Evolutionary conservation across 2,329 filamentous ascomycete genomes (phyloP), one percentile per base, ranked within the genome.

Genomic region (Fusarium pseudonygamai): DNA sequence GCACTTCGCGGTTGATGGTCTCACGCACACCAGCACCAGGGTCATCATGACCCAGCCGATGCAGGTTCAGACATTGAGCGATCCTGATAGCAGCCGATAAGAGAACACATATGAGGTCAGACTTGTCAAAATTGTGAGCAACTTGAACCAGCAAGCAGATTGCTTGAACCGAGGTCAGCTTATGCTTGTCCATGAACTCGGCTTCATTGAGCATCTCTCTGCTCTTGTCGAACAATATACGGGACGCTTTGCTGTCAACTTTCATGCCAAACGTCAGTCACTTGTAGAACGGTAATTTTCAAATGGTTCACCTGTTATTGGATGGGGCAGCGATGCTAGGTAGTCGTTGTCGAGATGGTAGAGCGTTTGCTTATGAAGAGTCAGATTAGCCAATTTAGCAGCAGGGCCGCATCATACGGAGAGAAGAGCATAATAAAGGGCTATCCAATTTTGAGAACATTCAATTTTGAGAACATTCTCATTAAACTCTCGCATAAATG

Each of bases 141-240:
- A 62, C 57, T 3, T 64, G 61, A 0, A 64, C 61, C 15, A 64
- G 11, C 12, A 64, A 24, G 12, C 61, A 62, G 1, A 52, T 39
- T 1, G 45, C n/a, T 37, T 64, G 61, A 2, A 62, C 57, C 0
- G 61, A 52, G 0, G 57, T 16, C 14, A 64, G 8, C 13, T 42
- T 62, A n/a, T 64, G 61, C 11, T 43, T 47, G 7, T 62, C 61
- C 61, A 64, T 64, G 45, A 62, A 64, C 22, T 42, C 45, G 5
- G 37, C 37, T 12, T 32, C 3, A 15, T 62, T 20, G 0, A 64
- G 45, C 30, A 46, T 18, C 5, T 64, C 57, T 18, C 36, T n/a
- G 1, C 61, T 52, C 14, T 28, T 64, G 18, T 64, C 37, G 2
- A 64, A 64, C 16, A 64, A 4, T 1, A 20, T 14, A 7, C 61